Evolutionary conservation across 208 protist species (phyloP).

Genomic region (Angomonas deanei): DNA sequence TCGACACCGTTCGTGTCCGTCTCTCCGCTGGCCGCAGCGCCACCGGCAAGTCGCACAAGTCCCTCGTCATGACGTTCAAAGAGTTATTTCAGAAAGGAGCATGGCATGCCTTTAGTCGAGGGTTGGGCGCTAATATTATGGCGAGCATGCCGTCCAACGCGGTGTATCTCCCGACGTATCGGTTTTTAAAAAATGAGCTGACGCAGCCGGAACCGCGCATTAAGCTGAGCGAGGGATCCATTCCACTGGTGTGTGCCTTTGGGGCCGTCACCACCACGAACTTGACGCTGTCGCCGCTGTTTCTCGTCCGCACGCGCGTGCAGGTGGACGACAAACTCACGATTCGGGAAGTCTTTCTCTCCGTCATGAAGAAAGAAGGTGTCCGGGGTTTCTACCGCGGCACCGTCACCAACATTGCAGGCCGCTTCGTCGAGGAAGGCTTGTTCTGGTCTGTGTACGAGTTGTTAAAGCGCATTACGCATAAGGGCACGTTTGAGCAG

Average conservation of each 20-base stretch:
- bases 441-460: constrained; percentile 88
- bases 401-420: constrained; percentile 73
- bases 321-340: constrained; percentile 77
- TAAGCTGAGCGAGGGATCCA: constrained; percentile 30
- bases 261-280: constrained; percentile 79
- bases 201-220: neutral
- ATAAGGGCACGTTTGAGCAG: constrained; percentile 49
- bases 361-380: constrained; percentile 70
- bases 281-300: constrained; percentile 66
- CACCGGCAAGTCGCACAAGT: constrained; percentile 81
- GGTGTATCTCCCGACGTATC: constrained; percentile 83
- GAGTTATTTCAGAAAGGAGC: constrained; percentile 72
- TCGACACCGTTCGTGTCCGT: constrained; percentile 86
- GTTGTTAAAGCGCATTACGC: constrained; percentile 70
- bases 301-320: constrained; percentile 84
- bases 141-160: constrained; percentile 87
- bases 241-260: constrained; percentile 60
- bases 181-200: constrained; percentile 35
- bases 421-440: constrained; percentile 83
- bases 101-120: constrained; percentile 67
- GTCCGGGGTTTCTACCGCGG: constrained; percentile 80
- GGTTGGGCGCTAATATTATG: constrained; percentile 82
- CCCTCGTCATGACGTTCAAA: constrained; percentile 44
- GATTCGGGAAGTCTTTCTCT: constrained; percentile 59
- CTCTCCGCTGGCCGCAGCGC: constrained; percentile 58